Percentiles rank a stretch among this genome's conserved stretches.
Conservation (phyloP, 345 rosid species). For the Psidium guajava region DNA sequence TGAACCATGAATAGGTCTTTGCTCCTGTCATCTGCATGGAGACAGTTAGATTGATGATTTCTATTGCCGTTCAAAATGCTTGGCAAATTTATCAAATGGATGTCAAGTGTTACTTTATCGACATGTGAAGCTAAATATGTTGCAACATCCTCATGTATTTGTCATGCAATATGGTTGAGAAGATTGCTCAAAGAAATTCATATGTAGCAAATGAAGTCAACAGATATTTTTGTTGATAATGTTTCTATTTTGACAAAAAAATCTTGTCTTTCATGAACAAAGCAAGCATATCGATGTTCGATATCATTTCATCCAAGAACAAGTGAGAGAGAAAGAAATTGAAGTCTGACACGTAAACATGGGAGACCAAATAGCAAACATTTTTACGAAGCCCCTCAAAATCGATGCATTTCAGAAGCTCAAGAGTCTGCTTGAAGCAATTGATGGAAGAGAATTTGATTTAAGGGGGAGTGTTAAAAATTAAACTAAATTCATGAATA, state of each 20-base stretch:
- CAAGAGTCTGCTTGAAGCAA: background rate
- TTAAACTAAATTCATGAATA: background rate
- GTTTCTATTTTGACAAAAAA: background rate
- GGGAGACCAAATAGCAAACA: background rate
- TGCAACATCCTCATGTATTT: background rate
- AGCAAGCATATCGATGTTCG: background rate
- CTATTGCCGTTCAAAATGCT: background rate
- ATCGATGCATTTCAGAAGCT: background rate
- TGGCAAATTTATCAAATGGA: background rate
- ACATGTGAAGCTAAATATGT: background rate
- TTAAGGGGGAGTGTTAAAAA: background rate
- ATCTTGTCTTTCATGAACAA: background rate
- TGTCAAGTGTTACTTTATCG: background rate
- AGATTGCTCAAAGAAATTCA: background rate
- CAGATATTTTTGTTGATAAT: background rate
- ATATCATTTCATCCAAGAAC: background rate
- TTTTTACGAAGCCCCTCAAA: background rate
- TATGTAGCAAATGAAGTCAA: background rate
- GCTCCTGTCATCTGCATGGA: background rate
- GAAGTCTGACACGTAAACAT: background rate
- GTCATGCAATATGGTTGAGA: background rate
- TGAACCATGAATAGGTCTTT: background rate
- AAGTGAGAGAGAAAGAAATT: background rate
- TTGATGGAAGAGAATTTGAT: background rate
- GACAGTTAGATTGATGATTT: background rate